phyloP scores from a whole-genome alignment of 2,329 filamentous ascomycete genomes.

The Colletotrichum liriopes region DNA sequence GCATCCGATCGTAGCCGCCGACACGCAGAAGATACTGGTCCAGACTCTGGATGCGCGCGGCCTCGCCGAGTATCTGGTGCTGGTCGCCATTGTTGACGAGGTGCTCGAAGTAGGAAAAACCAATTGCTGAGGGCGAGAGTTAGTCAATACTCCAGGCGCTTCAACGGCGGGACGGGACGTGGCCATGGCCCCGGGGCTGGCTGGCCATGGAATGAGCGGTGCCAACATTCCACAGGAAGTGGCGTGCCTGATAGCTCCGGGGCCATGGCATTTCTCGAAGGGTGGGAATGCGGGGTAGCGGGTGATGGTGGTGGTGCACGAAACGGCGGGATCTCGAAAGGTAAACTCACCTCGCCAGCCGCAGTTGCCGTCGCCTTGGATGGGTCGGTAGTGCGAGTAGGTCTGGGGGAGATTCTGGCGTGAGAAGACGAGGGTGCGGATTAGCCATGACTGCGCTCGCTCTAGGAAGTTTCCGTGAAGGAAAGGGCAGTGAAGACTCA shows the following conservation, averaged over 20 bases:
- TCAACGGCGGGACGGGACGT: background rate
- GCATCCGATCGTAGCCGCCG: conserved; percentile 78
- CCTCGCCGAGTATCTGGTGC: conserved; percentile 78
- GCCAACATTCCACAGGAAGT: background rate
- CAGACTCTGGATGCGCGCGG: conserved; percentile 79
- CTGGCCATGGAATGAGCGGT: background rate
- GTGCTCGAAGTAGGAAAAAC: conserved; percentile 93
- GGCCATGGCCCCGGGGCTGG: background rate
- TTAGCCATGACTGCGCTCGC: conserved; percentile 23
- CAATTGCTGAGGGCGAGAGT: conserved; percentile 77
- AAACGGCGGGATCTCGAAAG: conserved; percentile 6
- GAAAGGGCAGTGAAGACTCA: conserved; percentile 61
- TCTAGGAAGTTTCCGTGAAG: conserved; percentile 14
- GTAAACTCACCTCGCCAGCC: conserved; percentile 91
- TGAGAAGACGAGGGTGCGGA: conserved; percentile 11
- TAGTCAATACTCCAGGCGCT: conserved; percentile 17
- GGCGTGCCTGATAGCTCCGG: conserved; percentile 11
- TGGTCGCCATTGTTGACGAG: conserved; percentile 79
- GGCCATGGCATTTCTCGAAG: background rate
- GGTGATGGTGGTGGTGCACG: conserved; percentile 13
- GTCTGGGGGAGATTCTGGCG: conserved; percentile 82
- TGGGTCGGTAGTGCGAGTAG: conserved; percentile 89
- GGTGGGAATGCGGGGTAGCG: conserved; percentile 42
- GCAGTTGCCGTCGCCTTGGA: conserved; percentile 95
- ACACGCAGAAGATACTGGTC: conserved; percentile 79